Base-by-base conservation (phyloP, 2,329 filamentous ascomycete species). In the Cordyceps farinosa region DNA sequence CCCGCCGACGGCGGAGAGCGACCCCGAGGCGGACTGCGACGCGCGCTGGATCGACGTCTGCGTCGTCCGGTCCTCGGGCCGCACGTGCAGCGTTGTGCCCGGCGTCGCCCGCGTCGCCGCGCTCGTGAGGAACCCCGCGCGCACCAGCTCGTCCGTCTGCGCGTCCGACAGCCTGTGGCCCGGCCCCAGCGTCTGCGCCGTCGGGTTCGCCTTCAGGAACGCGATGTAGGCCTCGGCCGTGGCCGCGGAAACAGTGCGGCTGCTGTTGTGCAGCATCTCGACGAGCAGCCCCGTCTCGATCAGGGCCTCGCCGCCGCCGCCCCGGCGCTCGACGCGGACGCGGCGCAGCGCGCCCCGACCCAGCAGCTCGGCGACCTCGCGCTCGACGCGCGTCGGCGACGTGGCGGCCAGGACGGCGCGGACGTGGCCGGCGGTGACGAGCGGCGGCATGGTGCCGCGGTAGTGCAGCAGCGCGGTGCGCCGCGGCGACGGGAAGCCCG, bases 1-100 rank as follows among this genome's bases (percentile, higher is more conserved):
- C 5, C 89, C 89, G 1, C 90, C 90, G 0, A 92, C 85, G 1
- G 90, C 88, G 7, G 80, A 87, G 2, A 89, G 70, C 3, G 87
- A 87, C 15, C 90, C 90, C 1, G 90, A 88, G 5, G 88, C 85
- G 29, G 88, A 87, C 66, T 79, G 81, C 2, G 87, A 85, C 29
- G 90, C 84, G 32, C 80, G 82, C 44, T 87, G 83, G 10, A 92
- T 78, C 3, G 85, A 87, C 30, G 84, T 81, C 44, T 88, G 76
- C 10, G 82, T 84, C 17, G 81, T 81, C 66, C 79, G 79, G 61
- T 83, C 81, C 60, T 84, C 83, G 0, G 83, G 82, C 3, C 83
- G 78, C 11, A 79, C 72, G 54, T 79, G 77, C 11, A 81, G 70
- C 47, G 74, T 78, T 64, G 70, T 75, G 29, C 70, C 76, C 11